These are phyloP conservation scores for Yamadazyma sp. DNA, from an alignment of 805 yeast species.

Conservation along the genomic window DNA sequence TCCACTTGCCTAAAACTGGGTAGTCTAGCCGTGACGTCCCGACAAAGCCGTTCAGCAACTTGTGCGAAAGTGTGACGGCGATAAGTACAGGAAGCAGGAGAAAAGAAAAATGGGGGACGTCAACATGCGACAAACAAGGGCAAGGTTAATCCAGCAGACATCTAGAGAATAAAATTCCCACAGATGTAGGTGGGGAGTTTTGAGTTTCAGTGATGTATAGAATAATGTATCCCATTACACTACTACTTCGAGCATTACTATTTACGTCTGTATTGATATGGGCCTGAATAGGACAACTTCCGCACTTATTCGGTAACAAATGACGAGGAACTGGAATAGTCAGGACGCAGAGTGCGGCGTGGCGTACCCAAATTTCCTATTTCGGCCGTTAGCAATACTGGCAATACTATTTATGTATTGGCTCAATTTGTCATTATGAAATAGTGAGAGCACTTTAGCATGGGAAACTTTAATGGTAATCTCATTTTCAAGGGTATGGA, in stretches of 20 bases:
- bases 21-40: background rate
- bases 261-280: background rate
- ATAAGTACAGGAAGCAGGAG: background rate
- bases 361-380: slow-evolving; percentile 6
- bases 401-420: slow-evolving; percentile 7
- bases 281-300: slow-evolving; percentile 1
- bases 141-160: no score
- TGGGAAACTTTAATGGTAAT: slow-evolving; percentile 6
- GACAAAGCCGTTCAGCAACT: slow-evolving; percentile 5
- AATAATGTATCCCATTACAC: background rate
- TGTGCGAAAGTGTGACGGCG: slow-evolving; percentile 5
- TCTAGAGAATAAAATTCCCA: background rate
- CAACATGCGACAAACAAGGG: background rate
- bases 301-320: slow-evolving; percentile 4
- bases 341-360: background rate
- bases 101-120: no score
- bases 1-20: background rate
- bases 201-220: slow-evolving; percentile 1
- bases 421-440: slow-evolving; percentile 10
- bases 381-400: slow-evolving; percentile 10
- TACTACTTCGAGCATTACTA: background rate
- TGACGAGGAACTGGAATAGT: slow-evolving; percentile 2
- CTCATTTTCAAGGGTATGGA: slow-evolving; percentile 6
- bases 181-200: background rate
- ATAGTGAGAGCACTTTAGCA: background rate